These are phyloP conservation scores for Parasarocladium wereldwijsianum DNA, from an alignment of 2,329 filamentous ascomycete genomes.

Conservation along the genomic window DNA sequence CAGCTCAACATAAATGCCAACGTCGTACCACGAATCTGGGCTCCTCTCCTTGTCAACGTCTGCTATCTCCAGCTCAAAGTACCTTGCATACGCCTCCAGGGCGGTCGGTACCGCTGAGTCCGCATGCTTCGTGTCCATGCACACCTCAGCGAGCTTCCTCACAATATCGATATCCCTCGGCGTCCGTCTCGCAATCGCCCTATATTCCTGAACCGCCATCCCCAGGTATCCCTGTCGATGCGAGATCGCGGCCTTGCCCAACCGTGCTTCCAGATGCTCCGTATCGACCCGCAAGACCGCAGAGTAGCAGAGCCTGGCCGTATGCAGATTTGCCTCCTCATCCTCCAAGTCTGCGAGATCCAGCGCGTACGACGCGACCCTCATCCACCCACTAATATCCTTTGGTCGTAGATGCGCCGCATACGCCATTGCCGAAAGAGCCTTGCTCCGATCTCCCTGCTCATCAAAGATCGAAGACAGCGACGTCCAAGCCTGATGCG, in stretches of 20 bases:
- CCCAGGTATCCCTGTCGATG: slow-evolving; percentile 38
- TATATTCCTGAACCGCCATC: slow-evolving; percentile 42
- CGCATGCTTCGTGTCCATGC: slow-evolving; percentile 34
- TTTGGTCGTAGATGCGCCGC: slow-evolving; percentile 49
- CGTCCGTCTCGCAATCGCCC: slow-evolving; percentile 33
- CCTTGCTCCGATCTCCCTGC: slow-evolving; percentile 39
- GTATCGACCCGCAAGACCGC: slow-evolving; percentile 43
- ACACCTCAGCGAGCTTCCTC: slow-evolving; percentile 40
- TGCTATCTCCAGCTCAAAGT: slow-evolving; percentile 26
- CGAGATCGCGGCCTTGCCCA: slow-evolving; percentile 43
- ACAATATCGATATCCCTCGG: slow-evolving; percentile 40
- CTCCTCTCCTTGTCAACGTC: slow-evolving; percentile 17
- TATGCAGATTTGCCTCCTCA: slow-evolving; percentile 32
- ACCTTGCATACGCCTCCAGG: slow-evolving; percentile 31
- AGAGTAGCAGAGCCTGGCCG: slow-evolving; percentile 44
- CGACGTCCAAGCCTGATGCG: slow-evolving; percentile 49
- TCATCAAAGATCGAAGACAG: slow-evolving; percentile 47
- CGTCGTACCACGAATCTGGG: slow-evolving; percentile 58
- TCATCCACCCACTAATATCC: slow-evolving; percentile 43
- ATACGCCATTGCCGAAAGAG: slow-evolving; percentile 44
- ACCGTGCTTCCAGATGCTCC: slow-evolving; percentile 39
- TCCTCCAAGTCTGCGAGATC: slow-evolving; percentile 31
- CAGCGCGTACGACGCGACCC: slow-evolving; percentile 41
- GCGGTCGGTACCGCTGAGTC: slow-evolving; percentile 23
- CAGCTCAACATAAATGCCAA: slow-evolving; percentile 75